Base-by-base conservation (phyloP, 192 early-diverging fungal species). In the Chytriomyces sp. region DNA sequence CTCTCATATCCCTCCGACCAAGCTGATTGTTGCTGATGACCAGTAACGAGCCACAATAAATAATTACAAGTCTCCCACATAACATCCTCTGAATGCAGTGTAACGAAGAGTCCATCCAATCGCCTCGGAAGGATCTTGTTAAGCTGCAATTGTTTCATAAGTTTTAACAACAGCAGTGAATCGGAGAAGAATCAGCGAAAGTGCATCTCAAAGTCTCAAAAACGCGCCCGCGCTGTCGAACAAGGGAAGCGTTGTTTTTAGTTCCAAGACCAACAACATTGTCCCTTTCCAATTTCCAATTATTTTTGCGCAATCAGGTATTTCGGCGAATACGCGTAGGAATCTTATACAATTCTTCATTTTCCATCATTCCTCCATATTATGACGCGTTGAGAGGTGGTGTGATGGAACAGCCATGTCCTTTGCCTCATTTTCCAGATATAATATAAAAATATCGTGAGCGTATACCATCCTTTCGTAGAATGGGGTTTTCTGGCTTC, bases 101-200 rank as follows among this genome's bases (percentile, higher is more conserved):
- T 77, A 82, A 39, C 67, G 60, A n/a, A 33, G 14, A 34, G 73
- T 57, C 84, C 84, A 85, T n/a, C 84, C 84, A 25, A 38, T 33
- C 8, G 74, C 59, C 32, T 85, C 76, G 39, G 41, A 37, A 14
- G 78, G 77, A 26, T 64, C 56, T 32, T 56, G 44, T 0, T 80
- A 72, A 12, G 75, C 74, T 10, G 79, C 78, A 17, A 85, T 56
- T 28, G 80, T 82, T 66, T 85, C 80, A 44, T 77, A 85, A 3
- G 84, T 80, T 10, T 80, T 85, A 5, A 82, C 78, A 25, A 73
- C 73, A 4, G 84, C 84, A 3, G 84, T 85, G 53, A 79, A 85
- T n/a, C 82, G 57, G 12, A 85, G 70, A 53, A 85, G 52, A 7
- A 79, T 19, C 52, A 85, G 38, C n/a, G 79, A 62, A n/a, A 85